A percentile compares a stretch with the other conserved stretches of the same genome.
Conservation (phyloP, 306 rosid genomes). For the Herpetospermum pedunculosum region DNA sequence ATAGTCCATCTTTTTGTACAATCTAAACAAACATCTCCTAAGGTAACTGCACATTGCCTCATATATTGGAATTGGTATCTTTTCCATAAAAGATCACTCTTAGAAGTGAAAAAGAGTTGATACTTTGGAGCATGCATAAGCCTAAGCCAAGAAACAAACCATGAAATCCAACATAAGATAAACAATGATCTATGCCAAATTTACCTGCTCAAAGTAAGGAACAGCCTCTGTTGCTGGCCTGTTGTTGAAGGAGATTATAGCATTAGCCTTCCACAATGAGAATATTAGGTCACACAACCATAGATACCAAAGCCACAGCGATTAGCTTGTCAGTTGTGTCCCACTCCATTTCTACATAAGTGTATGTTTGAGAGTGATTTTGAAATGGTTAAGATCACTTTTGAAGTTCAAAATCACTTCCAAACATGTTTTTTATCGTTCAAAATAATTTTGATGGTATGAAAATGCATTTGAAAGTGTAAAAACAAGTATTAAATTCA, state of each 20-base stretch:
- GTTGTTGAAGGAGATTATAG: constrained; percentile 76
- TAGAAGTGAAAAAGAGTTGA: background rate
- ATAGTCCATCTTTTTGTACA: background rate
- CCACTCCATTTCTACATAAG: background rate
- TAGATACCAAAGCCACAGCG: background rate
- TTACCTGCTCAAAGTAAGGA: constrained; percentile 97
- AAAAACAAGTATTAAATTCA: no score
- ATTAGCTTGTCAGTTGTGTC: background rate
- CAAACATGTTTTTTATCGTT: no score
- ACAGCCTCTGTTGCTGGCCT: constrained; percentile 94
- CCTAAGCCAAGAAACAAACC: background rate
- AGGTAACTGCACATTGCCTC: background rate
- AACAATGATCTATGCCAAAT: background rate
- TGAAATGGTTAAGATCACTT: background rate
- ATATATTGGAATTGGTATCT: background rate
- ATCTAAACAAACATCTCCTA: background rate
- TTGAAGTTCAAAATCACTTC: background rate
- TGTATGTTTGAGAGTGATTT: background rate
- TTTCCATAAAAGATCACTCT: background rate
- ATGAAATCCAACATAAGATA: background rate
- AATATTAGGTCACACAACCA: constrained; percentile 19
- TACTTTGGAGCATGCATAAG: background rate
- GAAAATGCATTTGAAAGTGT: no score
- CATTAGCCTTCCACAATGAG: constrained; percentile 77
- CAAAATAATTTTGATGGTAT: no score